phyloP scores from a whole-genome alignment of 1,139 yeast species.

The Taphrina flavorubra region DNA sequence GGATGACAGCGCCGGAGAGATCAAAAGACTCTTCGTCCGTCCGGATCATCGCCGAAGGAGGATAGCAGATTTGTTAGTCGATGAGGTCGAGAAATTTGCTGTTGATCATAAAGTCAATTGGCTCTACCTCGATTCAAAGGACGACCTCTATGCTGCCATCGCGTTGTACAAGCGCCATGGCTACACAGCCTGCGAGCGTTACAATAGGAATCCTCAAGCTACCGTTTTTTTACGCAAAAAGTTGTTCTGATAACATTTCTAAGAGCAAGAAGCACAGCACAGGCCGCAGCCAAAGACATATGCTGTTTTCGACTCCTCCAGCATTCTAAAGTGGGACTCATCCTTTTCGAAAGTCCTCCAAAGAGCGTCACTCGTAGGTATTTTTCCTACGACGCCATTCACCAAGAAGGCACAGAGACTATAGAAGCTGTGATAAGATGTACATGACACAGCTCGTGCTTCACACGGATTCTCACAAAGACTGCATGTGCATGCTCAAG shows the following conservation, averaged over 20 bases:
- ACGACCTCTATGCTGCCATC: conserved; percentile 23
- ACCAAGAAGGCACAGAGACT: neutral
- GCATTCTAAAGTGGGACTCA: too few species aligned
- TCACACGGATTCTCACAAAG: too few species aligned
- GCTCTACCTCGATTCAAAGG: conserved; percentile 36
- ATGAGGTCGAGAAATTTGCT: conserved; percentile 28
- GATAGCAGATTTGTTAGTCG: conserved; percentile 24
- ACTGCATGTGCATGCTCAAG: too few species aligned
- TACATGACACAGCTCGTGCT: too few species aligned
- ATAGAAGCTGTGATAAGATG: neutral
- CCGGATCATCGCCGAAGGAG: conserved; percentile 22
- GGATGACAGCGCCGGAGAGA: conserved; percentile 6
- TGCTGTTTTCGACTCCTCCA: too few species aligned
- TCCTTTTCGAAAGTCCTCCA: too few species aligned
- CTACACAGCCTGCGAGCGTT: conserved; percentile 28
- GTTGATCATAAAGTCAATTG: neutral
- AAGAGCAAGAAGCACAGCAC: too few species aligned
- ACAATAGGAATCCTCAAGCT: conserved; percentile 34
- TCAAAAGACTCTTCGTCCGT: conserved; percentile 32
- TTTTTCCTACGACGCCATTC: too few species aligned
- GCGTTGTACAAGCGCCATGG: conserved; percentile 26
- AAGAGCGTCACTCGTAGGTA: too few species aligned
- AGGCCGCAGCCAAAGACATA: too few species aligned
- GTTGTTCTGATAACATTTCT: neutral
- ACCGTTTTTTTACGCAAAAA: conserved; percentile 24